A percentile compares a stretch with the other conserved stretches of the same genome.
These are phyloP conservation scores for Fusarium pilosicola DNA, from an alignment of 2,329 filamentous ascomycete genomes.

Conservation along the genomic window DNA sequence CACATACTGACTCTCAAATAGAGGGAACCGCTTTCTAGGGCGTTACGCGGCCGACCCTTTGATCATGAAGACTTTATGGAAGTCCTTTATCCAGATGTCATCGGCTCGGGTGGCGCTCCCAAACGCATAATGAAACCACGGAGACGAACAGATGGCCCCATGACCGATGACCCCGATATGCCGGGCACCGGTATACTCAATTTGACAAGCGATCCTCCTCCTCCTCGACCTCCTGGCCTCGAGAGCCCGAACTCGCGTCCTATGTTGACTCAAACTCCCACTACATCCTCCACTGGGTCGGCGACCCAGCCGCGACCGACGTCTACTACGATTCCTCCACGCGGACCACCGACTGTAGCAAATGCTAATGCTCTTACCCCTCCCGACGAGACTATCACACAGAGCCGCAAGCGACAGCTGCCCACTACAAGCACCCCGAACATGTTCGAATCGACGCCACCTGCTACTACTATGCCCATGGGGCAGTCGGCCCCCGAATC, in stretches of 20 bases:
- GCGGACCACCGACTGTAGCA: conserved; percentile 48
- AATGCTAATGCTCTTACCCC: conserved; percentile 63
- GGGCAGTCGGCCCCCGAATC: conserved; percentile 46
- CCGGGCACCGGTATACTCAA: conserved; percentile 60
- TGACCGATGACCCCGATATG: conserved; percentile 59
- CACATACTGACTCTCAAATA: conserved; percentile 45
- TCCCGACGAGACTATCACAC: conserved; percentile 61
- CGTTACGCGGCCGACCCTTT: conserved; percentile 66
- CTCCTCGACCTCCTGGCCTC: conserved; percentile 35
- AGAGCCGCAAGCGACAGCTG: conserved; percentile 56
- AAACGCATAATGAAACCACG: conserved; percentile 68
- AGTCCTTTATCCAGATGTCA: conserved; percentile 68
- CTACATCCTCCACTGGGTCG: conserved; percentile 38
- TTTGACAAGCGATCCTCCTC: conserved; percentile 51
- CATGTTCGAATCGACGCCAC: conserved; percentile 39
- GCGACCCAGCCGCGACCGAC: conserved; percentile 42
- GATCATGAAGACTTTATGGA: conserved; percentile 71
- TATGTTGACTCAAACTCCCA: conserved; percentile 45
- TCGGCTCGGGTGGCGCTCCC: conserved; percentile 68
- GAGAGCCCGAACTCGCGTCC: conserved; percentile 44
- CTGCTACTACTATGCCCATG: conserved; percentile 24
- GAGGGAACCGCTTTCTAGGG: conserved; percentile 68
- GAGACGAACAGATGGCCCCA: conserved; percentile 58
- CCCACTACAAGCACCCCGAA: conserved; percentile 29
- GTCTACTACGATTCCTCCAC: conserved; percentile 52